These are phyloP conservation scores for Cercospora sp. DNA, from an alignment of 2,329 filamentous ascomycete species.

Conservation along the genomic window DNA sequence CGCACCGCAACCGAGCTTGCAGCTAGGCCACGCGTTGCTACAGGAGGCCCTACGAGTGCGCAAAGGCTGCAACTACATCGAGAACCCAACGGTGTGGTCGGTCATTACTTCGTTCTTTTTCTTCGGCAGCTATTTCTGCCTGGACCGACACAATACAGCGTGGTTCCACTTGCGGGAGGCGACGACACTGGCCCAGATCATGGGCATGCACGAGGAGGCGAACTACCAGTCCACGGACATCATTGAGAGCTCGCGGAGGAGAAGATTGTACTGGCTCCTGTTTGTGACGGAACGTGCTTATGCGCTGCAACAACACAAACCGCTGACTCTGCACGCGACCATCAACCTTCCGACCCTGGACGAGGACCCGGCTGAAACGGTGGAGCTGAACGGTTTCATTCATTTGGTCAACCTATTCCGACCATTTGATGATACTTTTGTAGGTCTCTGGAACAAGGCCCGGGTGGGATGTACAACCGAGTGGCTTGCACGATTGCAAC, in stretches of 20 bases:
- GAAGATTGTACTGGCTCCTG: constrained; percentile 62
- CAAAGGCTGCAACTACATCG: constrained; percentile 59
- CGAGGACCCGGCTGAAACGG: constrained; percentile 54
- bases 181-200: constrained; percentile 59
- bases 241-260: constrained; percentile 55
- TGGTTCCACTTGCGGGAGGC: constrained; percentile 65
- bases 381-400: constrained; percentile 59
- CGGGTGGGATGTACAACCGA: constrained; percentile 47
- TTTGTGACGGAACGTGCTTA: constrained; percentile 65
- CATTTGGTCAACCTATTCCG: constrained; percentile 62
- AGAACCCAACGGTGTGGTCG: constrained; percentile 55
- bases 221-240: constrained; percentile 52
- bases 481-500: constrained; percentile 51
- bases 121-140: constrained; percentile 61
- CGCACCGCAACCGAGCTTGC: constrained; percentile 45
- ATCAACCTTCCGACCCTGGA: constrained; percentile 55
- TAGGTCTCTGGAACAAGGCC: constrained; percentile 64
- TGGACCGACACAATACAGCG: constrained; percentile 61
- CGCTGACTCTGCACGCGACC: constrained; percentile 61
- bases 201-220: constrained; percentile 60
- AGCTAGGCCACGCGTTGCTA: constrained; percentile 56
- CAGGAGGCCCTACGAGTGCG: constrained; percentile 60
- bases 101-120: constrained; percentile 65
- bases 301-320: constrained; percentile 63
- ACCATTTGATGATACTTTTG: constrained; percentile 63